These are phyloP conservation scores for Ogataea polymorpha DNA, from an alignment of 805 yeast species.

Conservation along the genomic window DNA sequence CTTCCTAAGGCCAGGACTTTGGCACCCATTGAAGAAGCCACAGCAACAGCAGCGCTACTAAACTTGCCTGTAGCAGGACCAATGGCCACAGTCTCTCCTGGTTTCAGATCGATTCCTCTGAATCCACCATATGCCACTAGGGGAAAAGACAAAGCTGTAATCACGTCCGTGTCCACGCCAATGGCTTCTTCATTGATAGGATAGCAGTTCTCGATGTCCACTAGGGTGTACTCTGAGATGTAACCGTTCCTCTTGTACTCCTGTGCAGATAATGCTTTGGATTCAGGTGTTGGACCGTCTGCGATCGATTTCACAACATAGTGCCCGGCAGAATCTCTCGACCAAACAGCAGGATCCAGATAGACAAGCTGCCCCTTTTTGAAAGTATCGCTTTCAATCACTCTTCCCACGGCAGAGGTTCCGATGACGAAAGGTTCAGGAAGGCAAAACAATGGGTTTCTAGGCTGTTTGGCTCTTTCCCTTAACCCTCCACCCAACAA, in stretches of 20 bases:
- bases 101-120: constrained; percentile 1
- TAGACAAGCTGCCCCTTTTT: constrained; percentile 6
- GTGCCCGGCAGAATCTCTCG: neutral
- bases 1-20: constrained; percentile 9
- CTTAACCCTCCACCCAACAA: neutral
- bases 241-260: constrained; percentile 2
- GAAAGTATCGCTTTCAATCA: constrained; percentile 1
- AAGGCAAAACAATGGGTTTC: constrained; percentile 6
- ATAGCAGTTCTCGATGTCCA: neutral
- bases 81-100: constrained; percentile 9
- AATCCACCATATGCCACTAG: constrained; percentile 7
- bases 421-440: constrained; percentile 8
- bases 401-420: constrained; percentile 6
- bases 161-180: neutral
- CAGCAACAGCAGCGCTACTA: constrained; percentile 12
- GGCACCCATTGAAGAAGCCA: constrained; percentile 14
- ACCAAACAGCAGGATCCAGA: constrained; percentile 1
- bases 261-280: constrained; percentile 3
- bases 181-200: constrained; percentile 3
- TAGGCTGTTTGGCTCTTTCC: neutral
- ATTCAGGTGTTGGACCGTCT: constrained; percentile 2
- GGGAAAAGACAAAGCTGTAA: neutral
- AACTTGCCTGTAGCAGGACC: constrained; percentile 11
- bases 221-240: constrained; percentile 5
- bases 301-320: constrained; percentile 1